Conservation (phyloP, 192 early-diverging fungal genomes). For the Backusella parvicylindrica region DNA sequence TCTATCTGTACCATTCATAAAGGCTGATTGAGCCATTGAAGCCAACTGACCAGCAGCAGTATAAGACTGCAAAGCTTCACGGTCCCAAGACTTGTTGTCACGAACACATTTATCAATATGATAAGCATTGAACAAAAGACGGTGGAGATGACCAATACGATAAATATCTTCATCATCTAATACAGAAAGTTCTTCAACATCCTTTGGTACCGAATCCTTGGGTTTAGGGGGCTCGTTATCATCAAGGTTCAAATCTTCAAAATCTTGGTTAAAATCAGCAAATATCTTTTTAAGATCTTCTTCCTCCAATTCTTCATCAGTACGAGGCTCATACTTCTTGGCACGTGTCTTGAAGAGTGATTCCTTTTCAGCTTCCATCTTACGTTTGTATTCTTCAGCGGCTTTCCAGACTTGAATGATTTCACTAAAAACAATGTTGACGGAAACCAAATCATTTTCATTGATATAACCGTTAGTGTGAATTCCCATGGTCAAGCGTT, state of each 20-base stretch:
- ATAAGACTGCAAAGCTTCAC: conserved; percentile 28
- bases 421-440: conserved; percentile 54
- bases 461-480: conserved; percentile 40
- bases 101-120: conserved; percentile 10
- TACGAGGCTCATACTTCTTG: conserved; percentile 44
- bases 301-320: conserved; percentile 69
- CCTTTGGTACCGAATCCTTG: conserved; percentile 15
- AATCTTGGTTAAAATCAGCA: conserved; percentile 84
- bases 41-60: conserved; percentile 42
- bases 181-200: conserved; percentile 42
- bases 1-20: conserved; percentile 1
- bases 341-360: conserved; percentile 52
- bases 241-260: conserved; percentile 58
- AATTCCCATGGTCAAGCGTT: conserved; percentile 38
- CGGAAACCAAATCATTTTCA: conserved; percentile 33
- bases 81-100: conserved; percentile 5
- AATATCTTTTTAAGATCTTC: conserved; percentile 72
- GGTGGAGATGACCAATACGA: conserved; percentile 51
- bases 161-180: conserved; percentile 43
- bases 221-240: conserved; percentile 31
- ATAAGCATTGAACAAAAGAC: conserved; percentile 31
- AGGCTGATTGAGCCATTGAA: conserved; percentile 36
- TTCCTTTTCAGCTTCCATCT: conserved; percentile 47
- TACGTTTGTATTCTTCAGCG: conserved; percentile 54
- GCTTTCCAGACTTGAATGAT: conserved; percentile 60